Evolutionary conservation across 2,329 filamentous ascomycete genomes (phyloP).

Genomic region (Curvularia hawaiiensis): DNA sequence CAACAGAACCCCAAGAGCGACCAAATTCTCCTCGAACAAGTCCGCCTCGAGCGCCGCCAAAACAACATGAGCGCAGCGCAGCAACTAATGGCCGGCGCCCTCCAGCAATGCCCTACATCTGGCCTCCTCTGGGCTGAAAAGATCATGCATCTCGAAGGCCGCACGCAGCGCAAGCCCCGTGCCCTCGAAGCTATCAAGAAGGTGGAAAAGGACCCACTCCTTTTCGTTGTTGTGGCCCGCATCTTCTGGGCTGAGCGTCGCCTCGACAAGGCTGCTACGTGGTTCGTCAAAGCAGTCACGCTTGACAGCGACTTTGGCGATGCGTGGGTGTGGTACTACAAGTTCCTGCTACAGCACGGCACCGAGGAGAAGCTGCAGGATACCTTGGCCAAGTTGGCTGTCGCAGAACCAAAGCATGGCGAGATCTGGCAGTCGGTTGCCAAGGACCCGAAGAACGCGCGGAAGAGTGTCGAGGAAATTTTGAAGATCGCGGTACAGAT

Average conservation of each 20-base stretch:
- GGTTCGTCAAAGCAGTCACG: slow-evolving; percentile 96
- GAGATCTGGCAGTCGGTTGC: slow-evolving; percentile 87
- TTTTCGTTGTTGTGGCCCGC: slow-evolving; percentile 90
- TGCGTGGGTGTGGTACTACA: slow-evolving; percentile 98
- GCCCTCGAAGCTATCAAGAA: slow-evolving; percentile 96
- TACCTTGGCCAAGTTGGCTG: slow-evolving; percentile 77
- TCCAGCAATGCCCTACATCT: slow-evolving; percentile 87
- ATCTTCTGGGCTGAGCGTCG: slow-evolving; percentile 96
- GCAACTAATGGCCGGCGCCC: slow-evolving; percentile 88
- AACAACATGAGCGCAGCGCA: slow-evolving; percentile 84
- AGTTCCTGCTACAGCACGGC: slow-evolving; percentile 89
- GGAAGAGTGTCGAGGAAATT: slow-evolving; percentile 77
- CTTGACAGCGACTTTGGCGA: slow-evolving; percentile 87
- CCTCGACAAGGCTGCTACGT: slow-evolving; percentile 91
- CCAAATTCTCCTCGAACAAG: slow-evolving; percentile 90
- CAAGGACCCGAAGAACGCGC: slow-evolving; percentile 84
- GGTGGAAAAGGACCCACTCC: slow-evolving; percentile 85
- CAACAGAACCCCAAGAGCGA: slow-evolving; percentile 85
- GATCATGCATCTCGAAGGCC: slow-evolving; percentile 90
- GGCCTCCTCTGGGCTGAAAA: slow-evolving; percentile 92
- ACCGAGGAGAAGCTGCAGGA: slow-evolving; percentile 91
- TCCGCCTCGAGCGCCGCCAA: slow-evolving; percentile 87
- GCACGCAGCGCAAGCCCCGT: slow-evolving; percentile 90
- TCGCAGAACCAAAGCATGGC: slow-evolving; percentile 88
- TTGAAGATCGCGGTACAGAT: slow-evolving; percentile 74